These are phyloP conservation scores for Favolaschia claudopus DNA, from an alignment of 768 basidiomycete species.

Conservation along the genomic window DNA sequence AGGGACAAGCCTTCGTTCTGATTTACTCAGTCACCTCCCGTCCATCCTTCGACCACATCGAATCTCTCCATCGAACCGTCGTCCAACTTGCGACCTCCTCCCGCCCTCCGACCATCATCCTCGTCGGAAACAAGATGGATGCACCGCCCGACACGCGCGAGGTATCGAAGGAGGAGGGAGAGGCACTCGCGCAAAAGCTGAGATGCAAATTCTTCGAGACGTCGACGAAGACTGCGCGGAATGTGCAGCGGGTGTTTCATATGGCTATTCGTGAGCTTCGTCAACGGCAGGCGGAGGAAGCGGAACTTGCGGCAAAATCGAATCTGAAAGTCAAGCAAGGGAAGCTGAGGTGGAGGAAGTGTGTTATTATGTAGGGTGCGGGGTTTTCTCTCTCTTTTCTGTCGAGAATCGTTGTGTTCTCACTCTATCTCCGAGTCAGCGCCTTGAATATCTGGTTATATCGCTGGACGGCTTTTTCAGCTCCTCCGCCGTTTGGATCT, in stretches of 20 bases:
- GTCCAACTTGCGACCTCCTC: constrained; percentile 79
- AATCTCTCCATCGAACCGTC: constrained; percentile 89
- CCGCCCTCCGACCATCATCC: constrained; percentile 90
- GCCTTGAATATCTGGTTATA: no score
- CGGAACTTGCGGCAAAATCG: no score
- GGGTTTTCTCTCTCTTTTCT: no score
- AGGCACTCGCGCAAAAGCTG: constrained; percentile 77
- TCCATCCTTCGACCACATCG: constrained; percentile 87
- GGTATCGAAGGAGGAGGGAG: constrained; percentile 89
- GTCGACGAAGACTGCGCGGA: constrained; percentile 90
- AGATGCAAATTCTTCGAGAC: constrained; percentile 96
- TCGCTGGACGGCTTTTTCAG: no score
- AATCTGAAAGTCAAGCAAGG: no score
- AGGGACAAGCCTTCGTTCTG: constrained; percentile 94
- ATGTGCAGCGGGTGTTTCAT: constrained; percentile 91
- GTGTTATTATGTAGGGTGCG: no score
- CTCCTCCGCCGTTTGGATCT: no score
- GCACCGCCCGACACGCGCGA: constrained; percentile 87
- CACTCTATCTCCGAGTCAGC: no score
- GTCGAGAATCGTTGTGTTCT: no score
- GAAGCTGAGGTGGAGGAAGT: no score
- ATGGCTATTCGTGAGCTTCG: no score
- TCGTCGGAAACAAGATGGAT: constrained; percentile 96
- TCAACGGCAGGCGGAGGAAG: no score
- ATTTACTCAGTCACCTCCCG: constrained; percentile 95